These are phyloP conservation scores for Ottelia alismoides DNA, from an alignment of 106 monocot genomes.

Conservation along the genomic window DNA sequence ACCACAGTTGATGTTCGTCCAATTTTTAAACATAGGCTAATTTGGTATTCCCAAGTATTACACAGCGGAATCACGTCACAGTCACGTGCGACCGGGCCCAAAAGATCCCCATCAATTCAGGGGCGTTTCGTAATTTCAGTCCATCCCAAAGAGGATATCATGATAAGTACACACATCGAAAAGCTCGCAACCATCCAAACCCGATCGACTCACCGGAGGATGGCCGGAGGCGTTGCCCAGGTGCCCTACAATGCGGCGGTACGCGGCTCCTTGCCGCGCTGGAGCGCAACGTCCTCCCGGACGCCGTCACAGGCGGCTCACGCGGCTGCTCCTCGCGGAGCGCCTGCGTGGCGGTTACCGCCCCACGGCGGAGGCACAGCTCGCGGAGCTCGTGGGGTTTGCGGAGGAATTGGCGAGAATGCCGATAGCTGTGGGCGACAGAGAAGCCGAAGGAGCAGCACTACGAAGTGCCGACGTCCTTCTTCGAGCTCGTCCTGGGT, in stretches of 20 bases:
- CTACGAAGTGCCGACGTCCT: slow-evolving; percentile 87
- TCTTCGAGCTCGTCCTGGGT: slow-evolving; percentile 80
- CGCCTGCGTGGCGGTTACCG: slow-evolving; percentile 73
- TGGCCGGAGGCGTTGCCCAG: too few species aligned
- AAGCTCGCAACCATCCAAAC: too few species aligned
- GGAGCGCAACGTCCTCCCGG: slow-evolving; percentile 78
- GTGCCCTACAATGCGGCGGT: slow-evolving; percentile 65
- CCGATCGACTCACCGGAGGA: too few species aligned
- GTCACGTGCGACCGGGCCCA: too few species aligned
- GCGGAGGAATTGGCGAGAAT: slow-evolving; percentile 57
- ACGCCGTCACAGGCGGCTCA: slow-evolving; percentile 57
- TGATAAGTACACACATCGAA: too few species aligned
- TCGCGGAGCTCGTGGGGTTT: slow-evolving; percentile 51
- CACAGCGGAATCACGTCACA: too few species aligned
- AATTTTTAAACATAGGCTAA: too few species aligned
- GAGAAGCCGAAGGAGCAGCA: slow-evolving; percentile 80
- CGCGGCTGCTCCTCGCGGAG: slow-evolving; percentile 49
- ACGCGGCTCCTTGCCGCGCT: slow-evolving; percentile 36
- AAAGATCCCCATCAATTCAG: too few species aligned
- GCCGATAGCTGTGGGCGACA: slow-evolving; percentile 77
- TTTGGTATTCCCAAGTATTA: too few species aligned
- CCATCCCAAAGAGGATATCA: too few species aligned
- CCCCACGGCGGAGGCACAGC: slow-evolving; percentile 58
- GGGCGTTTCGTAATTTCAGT: too few species aligned
- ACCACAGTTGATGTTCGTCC: too few species aligned